A percentile compares a stretch with the other conserved stretches of the same genome.
Evolutionary conservation across 2,329 filamentous ascomycete genomes (phyloP).

Genomic region (Emydomyces testavorans): DNA sequence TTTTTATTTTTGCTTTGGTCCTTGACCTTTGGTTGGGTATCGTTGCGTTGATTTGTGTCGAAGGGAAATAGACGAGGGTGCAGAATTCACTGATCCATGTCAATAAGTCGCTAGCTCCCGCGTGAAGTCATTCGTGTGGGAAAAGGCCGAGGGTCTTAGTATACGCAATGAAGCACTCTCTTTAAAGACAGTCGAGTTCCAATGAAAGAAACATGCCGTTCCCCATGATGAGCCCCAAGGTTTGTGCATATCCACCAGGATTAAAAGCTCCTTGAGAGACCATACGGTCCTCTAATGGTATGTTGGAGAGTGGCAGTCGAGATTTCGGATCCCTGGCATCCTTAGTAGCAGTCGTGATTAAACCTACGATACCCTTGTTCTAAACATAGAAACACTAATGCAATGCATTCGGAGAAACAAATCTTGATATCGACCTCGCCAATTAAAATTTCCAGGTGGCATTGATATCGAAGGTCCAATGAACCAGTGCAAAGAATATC

Average conservation of each 20-base stretch:
- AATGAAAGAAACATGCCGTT: too few relatives aligned
- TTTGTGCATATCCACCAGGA: too few relatives aligned
- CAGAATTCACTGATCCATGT: not conserved
- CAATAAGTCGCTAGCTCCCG: not conserved
- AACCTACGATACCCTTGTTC: not conserved
- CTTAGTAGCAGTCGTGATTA: too few relatives aligned
- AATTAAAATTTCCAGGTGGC: not conserved
- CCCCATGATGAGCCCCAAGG: too few relatives aligned
- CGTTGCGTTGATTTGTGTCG: too few relatives aligned
- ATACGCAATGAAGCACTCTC: not conserved
- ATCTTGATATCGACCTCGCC: not conserved
- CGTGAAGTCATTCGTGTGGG: not conserved
- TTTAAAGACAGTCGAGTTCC: not conserved
- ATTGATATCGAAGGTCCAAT: too few relatives aligned
- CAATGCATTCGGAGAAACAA: not conserved
- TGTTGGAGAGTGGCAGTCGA: too few relatives aligned
- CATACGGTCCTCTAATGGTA: too few relatives aligned
- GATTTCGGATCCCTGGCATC: not conserved
- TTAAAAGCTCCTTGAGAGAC: too few relatives aligned
- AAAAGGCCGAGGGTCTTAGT: not conserved
- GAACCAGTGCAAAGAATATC: not conserved
- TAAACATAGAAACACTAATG: constrained; percentile 3
- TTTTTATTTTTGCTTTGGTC: too few relatives aligned
- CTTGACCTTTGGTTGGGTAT: not conserved
- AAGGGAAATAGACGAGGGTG: not conserved